phyloP scores from a whole-genome alignment of 495 filamentous ascomycete genomes.

The Tuber borchii region DNA sequence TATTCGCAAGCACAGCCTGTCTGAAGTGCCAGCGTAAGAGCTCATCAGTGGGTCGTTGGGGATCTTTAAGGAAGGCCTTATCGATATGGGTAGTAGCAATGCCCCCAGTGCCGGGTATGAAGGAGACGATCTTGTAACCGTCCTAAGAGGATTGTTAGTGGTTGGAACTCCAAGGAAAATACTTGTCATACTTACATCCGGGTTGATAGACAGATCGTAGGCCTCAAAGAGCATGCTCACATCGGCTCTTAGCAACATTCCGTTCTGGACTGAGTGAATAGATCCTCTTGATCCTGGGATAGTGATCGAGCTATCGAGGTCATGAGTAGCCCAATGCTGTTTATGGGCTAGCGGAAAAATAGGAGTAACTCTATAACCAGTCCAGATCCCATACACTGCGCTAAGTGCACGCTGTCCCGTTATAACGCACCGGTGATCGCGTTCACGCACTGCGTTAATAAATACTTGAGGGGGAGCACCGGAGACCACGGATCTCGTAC shows the following conservation, averaged over 20 bases:
- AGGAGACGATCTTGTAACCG: too few relatives aligned
- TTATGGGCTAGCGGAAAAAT: too few relatives aligned
- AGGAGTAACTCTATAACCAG: slow-evolving; percentile 40
- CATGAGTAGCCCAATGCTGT: slow-evolving; percentile 34
- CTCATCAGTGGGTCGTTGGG: slow-evolving; percentile 42
- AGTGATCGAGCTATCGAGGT: slow-evolving; percentile 42
- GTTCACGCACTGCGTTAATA: too few relatives aligned
- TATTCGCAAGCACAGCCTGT: slow-evolving; percentile 43
- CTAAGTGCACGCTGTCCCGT: slow-evolving; percentile 25
- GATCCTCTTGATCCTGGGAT: slow-evolving; percentile 21
- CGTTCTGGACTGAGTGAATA: slow-evolving; percentile 45
- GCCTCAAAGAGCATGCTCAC: too few relatives aligned
- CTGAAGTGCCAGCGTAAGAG: slow-evolving; percentile 15
- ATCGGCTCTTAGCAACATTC: slow-evolving; percentile 36
- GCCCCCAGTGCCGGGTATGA: too few relatives aligned
- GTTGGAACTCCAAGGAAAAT: too few relatives aligned
- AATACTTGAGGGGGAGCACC: too few relatives aligned
- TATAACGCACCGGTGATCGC: slow-evolving; percentile 38
- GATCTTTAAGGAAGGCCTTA: slow-evolving; percentile 38
- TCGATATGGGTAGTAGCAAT: too few relatives aligned
- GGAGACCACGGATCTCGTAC: too few relatives aligned
- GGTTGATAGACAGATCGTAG: too few relatives aligned
- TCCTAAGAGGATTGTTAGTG: too few relatives aligned
- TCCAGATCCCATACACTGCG: slow-evolving; percentile 27
- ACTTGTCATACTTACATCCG: too few relatives aligned